These are phyloP conservation scores for Xylariomycetidae sp. DNA, from an alignment of 2,329 filamentous ascomycete species.

Conservation along the genomic window DNA sequence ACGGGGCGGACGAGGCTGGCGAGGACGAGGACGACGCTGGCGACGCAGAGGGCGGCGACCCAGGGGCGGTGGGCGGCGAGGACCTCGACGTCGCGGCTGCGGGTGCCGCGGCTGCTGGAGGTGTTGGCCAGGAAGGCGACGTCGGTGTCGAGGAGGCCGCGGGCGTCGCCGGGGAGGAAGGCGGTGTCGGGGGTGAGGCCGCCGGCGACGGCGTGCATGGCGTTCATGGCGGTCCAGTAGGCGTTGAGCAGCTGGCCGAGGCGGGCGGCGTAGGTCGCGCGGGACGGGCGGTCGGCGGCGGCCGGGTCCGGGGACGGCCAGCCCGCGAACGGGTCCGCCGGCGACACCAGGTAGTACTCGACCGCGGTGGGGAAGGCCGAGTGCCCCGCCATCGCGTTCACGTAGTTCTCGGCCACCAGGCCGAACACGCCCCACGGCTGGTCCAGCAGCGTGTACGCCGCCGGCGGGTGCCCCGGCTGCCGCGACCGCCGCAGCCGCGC, in stretches of 20 bases:
- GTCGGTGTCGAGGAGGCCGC: background rate
- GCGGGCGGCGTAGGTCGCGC: background rate
- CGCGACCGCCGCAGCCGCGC: background rate
- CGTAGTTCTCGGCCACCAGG: background rate
- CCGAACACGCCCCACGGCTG: background rate
- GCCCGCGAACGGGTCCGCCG: background rate
- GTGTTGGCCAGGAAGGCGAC: background rate
- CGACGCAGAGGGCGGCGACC: constrained; percentile 1
- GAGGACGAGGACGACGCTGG: background rate
- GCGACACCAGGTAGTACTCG: background rate
- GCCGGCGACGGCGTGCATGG: background rate
- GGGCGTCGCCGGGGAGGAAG: background rate
- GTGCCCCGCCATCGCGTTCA: background rate
- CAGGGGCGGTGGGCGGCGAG: background rate
- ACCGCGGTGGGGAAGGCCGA: background rate
- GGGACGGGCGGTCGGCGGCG: background rate
- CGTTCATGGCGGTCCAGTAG: constrained; percentile 1
- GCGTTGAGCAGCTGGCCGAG: constrained; percentile 2
- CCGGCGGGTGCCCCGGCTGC: background rate
- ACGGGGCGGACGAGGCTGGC: background rate
- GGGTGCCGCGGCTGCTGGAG: background rate
- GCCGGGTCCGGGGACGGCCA: background rate
- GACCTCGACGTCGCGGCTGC: background rate
- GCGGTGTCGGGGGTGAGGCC: background rate
- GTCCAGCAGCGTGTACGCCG: background rate